phyloP scores from a whole-genome alignment of 768 basidiomycete genomes.

The Tricholoma matsutake region DNA sequence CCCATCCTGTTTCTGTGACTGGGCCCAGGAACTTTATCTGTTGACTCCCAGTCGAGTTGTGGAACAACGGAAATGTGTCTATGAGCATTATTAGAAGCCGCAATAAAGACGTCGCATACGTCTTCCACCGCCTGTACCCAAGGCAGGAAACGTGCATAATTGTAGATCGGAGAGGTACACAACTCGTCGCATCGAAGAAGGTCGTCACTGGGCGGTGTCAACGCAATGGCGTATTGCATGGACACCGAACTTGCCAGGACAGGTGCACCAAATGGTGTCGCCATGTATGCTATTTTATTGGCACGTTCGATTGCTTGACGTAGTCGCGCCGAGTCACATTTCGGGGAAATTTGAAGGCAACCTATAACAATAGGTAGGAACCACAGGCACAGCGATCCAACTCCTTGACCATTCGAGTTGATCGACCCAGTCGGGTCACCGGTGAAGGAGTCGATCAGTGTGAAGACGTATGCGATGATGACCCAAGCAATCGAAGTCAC shows the following conservation, averaged over 20 bases:
- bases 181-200: conserved; percentile 19
- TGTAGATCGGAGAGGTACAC: conserved; percentile 26
- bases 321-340: conserved; percentile 35
- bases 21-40: conserved; percentile 1
- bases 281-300: conserved; percentile 29
- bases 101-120: conserved; percentile 19
- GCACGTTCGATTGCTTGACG: conserved; percentile 26
- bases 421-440: conserved; percentile 19
- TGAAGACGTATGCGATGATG: conserved; percentile 39
- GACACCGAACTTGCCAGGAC: neutral
- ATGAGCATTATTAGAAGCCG: conserved; percentile 16
- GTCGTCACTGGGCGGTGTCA: conserved; percentile 13
- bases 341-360: conserved; percentile 43
- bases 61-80: conserved; percentile 16
- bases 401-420: conserved; percentile 35
- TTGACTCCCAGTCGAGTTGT: conserved; percentile 12
- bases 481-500: conserved; percentile 42
- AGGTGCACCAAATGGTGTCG: conserved; percentile 5
- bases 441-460: conserved; percentile 33
- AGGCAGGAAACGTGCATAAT: conserved; percentile 28
- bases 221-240: conserved; percentile 15
- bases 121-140: conserved; percentile 27
- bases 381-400: conserved; percentile 45
- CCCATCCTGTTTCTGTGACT: conserved; percentile 14
- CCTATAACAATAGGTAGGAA: conserved; percentile 40